Percentiles rank a stretch among this genome's conserved stretches.
Evolutionary conservation across 768 basidiomycete species (phyloP).

Genomic region (Tricholoma bakamatsutake): DNA sequence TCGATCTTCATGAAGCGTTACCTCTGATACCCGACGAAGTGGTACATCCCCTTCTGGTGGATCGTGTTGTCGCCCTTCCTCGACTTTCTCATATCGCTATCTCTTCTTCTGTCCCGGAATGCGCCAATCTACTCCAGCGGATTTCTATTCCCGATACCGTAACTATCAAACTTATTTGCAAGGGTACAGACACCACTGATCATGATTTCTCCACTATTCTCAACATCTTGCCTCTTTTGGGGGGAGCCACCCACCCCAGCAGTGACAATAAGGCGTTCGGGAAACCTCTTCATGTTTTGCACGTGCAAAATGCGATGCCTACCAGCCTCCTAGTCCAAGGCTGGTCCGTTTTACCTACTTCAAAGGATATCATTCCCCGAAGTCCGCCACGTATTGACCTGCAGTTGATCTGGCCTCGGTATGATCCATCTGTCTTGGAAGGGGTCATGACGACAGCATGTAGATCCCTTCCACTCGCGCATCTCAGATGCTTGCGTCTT

Average conservation of each 20-base stretch:
- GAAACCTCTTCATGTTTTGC: slow-evolving; percentile 10
- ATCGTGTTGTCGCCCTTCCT: slow-evolving; percentile 17
- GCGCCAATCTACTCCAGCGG: slow-evolving; percentile 19
- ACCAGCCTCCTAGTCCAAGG: slow-evolving; percentile 11
- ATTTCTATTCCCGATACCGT: slow-evolving; percentile 16
- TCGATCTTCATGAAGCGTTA: slow-evolving; percentile 31
- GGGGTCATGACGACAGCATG: slow-evolving; percentile 17
- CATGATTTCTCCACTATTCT: slow-evolving; percentile 17
- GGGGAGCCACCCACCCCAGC: slow-evolving; percentile 4
- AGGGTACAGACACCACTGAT: slow-evolving; percentile 10
- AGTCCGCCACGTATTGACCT: slow-evolving; percentile 11
- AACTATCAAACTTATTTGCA: slow-evolving; percentile 15
- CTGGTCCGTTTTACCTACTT: slow-evolving; percentile 9
- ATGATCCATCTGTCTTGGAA: slow-evolving; percentile 9
- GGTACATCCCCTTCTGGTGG: neutral
- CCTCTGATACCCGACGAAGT: slow-evolving; percentile 18
- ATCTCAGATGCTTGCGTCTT: slow-evolving; percentile 21
- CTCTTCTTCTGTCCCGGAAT: slow-evolving; percentile 16
- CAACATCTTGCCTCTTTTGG: slow-evolving; percentile 8
- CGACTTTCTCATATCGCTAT: slow-evolving; percentile 18
- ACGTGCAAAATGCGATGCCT: slow-evolving; percentile 9
- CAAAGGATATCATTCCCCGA: neutral
- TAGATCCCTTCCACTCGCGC: slow-evolving; percentile 17
- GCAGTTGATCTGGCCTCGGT: slow-evolving; percentile 18
- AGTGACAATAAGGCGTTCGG: slow-evolving; percentile 5